A percentile compares a stretch with the other conserved stretches of the same genome.
These are phyloP conservation scores for Quercus robur DNA, from an alignment of 306 rosid species.

Conservation along the genomic window DNA sequence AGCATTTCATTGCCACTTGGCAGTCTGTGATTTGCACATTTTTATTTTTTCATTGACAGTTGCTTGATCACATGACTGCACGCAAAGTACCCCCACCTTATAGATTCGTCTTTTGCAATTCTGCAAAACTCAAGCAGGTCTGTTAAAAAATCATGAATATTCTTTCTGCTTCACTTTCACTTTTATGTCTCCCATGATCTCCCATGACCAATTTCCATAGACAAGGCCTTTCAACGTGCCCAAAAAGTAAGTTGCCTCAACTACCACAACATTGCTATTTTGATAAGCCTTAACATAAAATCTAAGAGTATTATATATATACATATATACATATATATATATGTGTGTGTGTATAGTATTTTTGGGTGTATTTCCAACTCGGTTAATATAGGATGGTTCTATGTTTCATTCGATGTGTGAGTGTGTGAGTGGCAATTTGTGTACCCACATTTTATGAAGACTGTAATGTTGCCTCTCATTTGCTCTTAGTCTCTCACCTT, in stretches of 20 bases:
- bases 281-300: not conserved
- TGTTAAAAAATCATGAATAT: not conserved
- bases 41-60: not conserved
- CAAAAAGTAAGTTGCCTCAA: not conserved
- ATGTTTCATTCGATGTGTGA: slow-evolving; percentile 2
- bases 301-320: too few relatives aligned
- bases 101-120: not conserved
- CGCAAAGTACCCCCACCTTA: not conserved
- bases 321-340: too few relatives aligned
- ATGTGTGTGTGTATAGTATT: too few relatives aligned
- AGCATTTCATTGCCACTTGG: not conserved
- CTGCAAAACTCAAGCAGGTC: not conserved
- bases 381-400: not conserved
- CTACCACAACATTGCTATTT: not conserved
- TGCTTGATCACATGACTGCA: not conserved
- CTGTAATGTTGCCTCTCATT: not conserved
- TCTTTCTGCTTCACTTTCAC: not conserved
- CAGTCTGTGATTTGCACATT: not conserved
- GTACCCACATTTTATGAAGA: not conserved
- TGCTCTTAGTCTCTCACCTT: not conserved
- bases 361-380: slow-evolving; percentile 12
- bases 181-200: not conserved
- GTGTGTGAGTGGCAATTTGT: not conserved
- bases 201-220: not conserved
- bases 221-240: not conserved